Evolutionary conservation across 352 stramenopile species (phyloP).

Genomic region (Phytopythium kandeliae): DNA sequence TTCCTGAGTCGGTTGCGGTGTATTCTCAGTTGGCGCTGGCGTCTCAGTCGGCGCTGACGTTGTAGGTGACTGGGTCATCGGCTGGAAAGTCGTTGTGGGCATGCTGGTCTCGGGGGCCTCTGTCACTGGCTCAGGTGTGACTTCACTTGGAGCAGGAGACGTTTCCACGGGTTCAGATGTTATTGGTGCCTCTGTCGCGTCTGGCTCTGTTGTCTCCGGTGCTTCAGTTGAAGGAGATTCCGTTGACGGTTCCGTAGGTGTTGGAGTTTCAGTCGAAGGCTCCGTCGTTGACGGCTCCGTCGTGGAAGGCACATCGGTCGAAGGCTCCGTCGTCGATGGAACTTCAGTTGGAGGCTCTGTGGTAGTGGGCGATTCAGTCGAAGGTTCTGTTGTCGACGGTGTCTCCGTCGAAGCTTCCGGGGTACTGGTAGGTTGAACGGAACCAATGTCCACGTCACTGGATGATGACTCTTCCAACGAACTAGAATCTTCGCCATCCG

Average conservation of each 20-base stretch:
- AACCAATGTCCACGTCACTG: too few relatives aligned
- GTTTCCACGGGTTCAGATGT: neutral
- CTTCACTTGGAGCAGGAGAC: neutral
- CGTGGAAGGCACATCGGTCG: neutral
- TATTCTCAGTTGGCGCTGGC: neutral
- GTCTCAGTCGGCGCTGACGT: slow-evolving; percentile 1
- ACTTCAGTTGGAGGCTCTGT: neutral
- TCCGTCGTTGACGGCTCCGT: neutral
- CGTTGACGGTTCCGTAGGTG: neutral
- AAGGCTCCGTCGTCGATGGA: neutral
- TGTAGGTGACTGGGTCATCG: neutral
- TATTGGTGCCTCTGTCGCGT: neutral
- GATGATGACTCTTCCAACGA: neutral
- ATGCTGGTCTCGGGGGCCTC: neutral
- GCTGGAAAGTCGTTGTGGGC: neutral
- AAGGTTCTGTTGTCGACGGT: neutral
- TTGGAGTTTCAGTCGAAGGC: slow-evolving; percentile 1
- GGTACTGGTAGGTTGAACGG: too few relatives aligned
- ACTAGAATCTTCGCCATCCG: neutral
- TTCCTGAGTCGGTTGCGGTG: slow-evolving; percentile 6
- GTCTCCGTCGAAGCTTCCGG: neutral
- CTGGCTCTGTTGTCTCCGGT: neutral
- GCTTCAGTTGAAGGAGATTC: neutral
- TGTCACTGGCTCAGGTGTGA: neutral
- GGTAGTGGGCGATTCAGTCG: neutral